phyloP scores from a whole-genome alignment of 2,329 filamentous ascomycete genomes.

The Harringtonia lauricola region DNA sequence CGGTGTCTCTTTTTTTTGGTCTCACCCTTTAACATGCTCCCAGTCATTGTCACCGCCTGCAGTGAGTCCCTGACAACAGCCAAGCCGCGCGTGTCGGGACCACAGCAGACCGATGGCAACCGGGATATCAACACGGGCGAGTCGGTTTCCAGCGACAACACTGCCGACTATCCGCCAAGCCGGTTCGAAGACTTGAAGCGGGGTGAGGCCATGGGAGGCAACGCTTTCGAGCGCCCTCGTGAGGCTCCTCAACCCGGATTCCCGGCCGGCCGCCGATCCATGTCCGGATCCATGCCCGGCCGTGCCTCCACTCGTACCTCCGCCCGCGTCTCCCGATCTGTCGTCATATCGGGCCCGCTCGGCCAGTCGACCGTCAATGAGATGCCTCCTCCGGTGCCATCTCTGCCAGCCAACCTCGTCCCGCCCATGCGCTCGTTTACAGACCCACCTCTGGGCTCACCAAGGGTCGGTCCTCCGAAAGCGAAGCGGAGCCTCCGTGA shows the following conservation, averaged over 20 bases:
- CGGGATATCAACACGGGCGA: conserved; percentile 24
- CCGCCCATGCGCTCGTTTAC: conserved; percentile 25
- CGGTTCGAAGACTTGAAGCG: conserved; percentile 39
- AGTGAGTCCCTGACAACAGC: conserved; percentile 21
- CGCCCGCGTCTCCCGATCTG: too few relatives aligned
- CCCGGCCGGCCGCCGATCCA: too few relatives aligned
- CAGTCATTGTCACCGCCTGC: conserved; percentile 29
- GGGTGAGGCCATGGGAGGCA: conserved; percentile 23
- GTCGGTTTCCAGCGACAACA: conserved; percentile 30
- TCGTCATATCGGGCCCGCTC: too few relatives aligned
- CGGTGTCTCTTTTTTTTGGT: background rate
- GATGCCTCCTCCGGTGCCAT: conserved; percentile 11
- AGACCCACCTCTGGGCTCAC: conserved; percentile 6
- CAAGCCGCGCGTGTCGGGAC: conserved; percentile 17
- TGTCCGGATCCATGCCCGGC: too few relatives aligned
- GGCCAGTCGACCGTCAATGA: too few relatives aligned
- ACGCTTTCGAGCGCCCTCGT: conserved; percentile 23
- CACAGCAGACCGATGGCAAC: conserved; percentile 26
- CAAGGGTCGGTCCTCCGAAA: conserved; percentile 6
- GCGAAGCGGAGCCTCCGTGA: conserved; percentile 19
- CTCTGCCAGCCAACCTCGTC: conserved; percentile 18
- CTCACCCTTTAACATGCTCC: background rate
- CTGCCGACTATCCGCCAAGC: conserved; percentile 29
- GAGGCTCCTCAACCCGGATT: conserved; percentile 13
- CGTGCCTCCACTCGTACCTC: conserved; percentile 8